phyloP scores from a whole-genome alignment of 1,139 yeast species.

The Debaryomycetaceae sp. region DNA sequence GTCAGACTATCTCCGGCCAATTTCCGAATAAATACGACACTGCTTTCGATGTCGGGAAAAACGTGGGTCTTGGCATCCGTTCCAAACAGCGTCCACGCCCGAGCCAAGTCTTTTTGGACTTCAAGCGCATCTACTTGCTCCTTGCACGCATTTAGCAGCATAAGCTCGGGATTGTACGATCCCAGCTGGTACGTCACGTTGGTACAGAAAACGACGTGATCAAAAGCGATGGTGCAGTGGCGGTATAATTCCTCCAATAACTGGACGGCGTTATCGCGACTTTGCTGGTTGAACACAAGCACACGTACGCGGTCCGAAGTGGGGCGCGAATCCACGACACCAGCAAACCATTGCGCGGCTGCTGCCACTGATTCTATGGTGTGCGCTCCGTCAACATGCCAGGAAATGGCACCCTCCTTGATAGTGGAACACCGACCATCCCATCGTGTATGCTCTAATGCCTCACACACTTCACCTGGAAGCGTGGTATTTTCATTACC shows the following conservation, averaged over 20 bases:
- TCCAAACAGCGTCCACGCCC: slow-evolving; percentile 55
- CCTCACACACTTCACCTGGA: slow-evolving; percentile 49
- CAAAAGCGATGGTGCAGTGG: slow-evolving; percentile 34
- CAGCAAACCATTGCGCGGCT: slow-evolving; percentile 69
- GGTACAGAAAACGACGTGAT: slow-evolving; percentile 76
- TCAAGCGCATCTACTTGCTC: slow-evolving; percentile 60
- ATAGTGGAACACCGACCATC: slow-evolving; percentile 90
- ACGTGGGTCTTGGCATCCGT: slow-evolving; percentile 36
- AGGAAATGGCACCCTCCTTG: slow-evolving; percentile 33
- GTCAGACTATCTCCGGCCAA: slow-evolving; percentile 12
- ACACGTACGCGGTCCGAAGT: not conserved
- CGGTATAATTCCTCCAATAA: slow-evolving; percentile 46
- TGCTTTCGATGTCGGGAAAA: slow-evolving; percentile 66
- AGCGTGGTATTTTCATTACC: slow-evolving; percentile 22
- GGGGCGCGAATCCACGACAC: slow-evolving; percentile 13
- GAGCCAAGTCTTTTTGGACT: slow-evolving; percentile 71
- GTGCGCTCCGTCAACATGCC: slow-evolving; percentile 95
- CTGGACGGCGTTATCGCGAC: slow-evolving; percentile 65
- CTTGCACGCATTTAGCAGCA: slow-evolving; percentile 73
- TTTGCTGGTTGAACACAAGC: slow-evolving; percentile 86
- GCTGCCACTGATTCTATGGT: slow-evolving; percentile 78
- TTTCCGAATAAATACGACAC: slow-evolving; percentile 42
- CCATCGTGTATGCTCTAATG: slow-evolving; percentile 69
- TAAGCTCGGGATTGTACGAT: slow-evolving; percentile 66
- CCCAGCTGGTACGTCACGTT: slow-evolving; percentile 89